These are phyloP conservation scores for Diutina ranongensis DNA, from an alignment of 1,139 yeast genomes.

Conservation along the genomic window DNA sequence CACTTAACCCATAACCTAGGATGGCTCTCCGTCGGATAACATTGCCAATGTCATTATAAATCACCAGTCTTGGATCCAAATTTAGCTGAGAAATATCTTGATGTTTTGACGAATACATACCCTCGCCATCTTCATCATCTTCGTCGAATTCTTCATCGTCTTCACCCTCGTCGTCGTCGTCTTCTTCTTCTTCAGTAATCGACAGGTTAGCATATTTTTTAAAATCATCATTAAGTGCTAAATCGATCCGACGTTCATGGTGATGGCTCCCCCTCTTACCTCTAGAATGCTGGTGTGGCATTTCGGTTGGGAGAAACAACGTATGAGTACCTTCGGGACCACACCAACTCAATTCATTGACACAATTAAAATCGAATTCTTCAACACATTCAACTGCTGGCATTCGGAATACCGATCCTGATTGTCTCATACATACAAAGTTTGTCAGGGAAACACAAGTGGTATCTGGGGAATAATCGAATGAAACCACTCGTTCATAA, in stretches of 20 bases:
- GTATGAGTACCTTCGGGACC: slow-evolving; percentile 51
- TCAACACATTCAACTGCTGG: slow-evolving; percentile 60
- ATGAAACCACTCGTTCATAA: slow-evolving; percentile 71
- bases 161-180: background rate
- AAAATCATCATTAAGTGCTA: slow-evolving; percentile 4
- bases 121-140: background rate
- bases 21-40: slow-evolving; percentile 60
- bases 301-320: slow-evolving; percentile 16
- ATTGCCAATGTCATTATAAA: slow-evolving; percentile 54
- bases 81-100: background rate
- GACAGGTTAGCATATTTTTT: background rate
- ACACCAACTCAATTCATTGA: slow-evolving; percentile 55
- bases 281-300: background rate
- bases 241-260: background rate
- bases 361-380: slow-evolving; percentile 53
- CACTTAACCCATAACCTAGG: slow-evolving; percentile 56
- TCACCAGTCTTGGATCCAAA: slow-evolving; percentile 10
- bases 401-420: slow-evolving; percentile 81
- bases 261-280: background rate
- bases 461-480: slow-evolving; percentile 64
- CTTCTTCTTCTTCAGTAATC: background rate
- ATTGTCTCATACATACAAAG: slow-evolving; percentile 78
- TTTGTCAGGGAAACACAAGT: slow-evolving; percentile 34
- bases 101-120: background rate
- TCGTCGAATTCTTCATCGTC: background rate